These are phyloP conservation scores for Toxicodendron radicans DNA, from an alignment of 345 rosid genomes.

Conservation along the genomic window DNA sequence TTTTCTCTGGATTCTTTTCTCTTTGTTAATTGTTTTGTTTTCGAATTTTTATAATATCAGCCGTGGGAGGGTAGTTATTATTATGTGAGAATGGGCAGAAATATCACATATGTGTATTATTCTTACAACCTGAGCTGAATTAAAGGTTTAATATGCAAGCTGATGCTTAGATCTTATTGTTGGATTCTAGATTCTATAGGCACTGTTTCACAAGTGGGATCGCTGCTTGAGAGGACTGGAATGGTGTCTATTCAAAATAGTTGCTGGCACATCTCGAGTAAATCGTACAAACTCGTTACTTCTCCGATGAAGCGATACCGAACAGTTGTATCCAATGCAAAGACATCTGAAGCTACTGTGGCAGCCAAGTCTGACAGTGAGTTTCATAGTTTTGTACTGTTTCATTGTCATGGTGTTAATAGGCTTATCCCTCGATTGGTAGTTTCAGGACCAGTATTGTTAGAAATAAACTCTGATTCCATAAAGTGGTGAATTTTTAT, in stretches of 20 bases:
- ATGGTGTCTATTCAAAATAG: slow-evolving; percentile 25
- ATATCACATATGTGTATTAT: too few species aligned
- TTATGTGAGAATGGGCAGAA: neutral
- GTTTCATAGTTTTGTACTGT: slow-evolving; percentile 14
- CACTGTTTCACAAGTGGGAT: slow-evolving; percentile 23
- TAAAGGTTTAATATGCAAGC: slow-evolving; percentile 1
- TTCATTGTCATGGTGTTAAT: neutral
- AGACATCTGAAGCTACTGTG: slow-evolving; percentile 49
- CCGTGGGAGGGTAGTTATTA: too few species aligned
- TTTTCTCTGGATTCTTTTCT: too few species aligned
- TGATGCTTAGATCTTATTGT: slow-evolving; percentile 4
- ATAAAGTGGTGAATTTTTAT: neutral
- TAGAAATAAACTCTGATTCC: neutral
- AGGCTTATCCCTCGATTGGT: neutral
- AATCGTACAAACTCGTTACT: slow-evolving; percentile 24
- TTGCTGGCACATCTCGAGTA: slow-evolving; percentile 35
- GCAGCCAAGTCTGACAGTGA: slow-evolving; percentile 54
- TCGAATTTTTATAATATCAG: too few species aligned
- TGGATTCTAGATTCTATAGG: slow-evolving; percentile 41
- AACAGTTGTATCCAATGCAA: slow-evolving; percentile 35
- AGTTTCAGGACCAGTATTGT: neutral
- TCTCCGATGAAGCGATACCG: slow-evolving; percentile 27
- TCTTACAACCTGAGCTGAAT: neutral
- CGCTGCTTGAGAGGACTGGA: slow-evolving; percentile 28
- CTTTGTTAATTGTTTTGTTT: too few species aligned